Conservation (phyloP, 2,329 filamentous ascomycete genomes). For the Pseudogymnoascus sp. region DNA sequence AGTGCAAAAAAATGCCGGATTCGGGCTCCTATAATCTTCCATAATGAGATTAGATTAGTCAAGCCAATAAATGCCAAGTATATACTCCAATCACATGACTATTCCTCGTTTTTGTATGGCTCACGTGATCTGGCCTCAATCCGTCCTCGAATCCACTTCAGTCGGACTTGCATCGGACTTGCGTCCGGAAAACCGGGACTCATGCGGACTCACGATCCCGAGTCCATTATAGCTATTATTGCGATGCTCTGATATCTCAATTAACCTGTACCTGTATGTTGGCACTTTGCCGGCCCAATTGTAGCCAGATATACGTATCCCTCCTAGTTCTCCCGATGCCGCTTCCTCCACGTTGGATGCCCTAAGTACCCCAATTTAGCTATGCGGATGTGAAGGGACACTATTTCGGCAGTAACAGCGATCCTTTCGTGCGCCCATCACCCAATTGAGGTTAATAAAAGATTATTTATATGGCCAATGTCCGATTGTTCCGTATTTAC, state of each 20-base stretch:
- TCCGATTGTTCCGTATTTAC: not conserved
- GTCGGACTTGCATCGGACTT: conserved; percentile 3
- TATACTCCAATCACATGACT: not conserved
- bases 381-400: not conserved
- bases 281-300: not conserved
- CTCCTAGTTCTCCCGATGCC: conserved; percentile 7
- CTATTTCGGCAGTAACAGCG: conserved; percentile 3
- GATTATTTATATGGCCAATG: not conserved
- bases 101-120: not conserved
- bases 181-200: conserved; percentile 3
- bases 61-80: not conserved
- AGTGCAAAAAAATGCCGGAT: not conserved
- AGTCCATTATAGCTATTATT: not conserved
- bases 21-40: not conserved
- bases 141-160: conserved; percentile 6
- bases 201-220: conserved; percentile 2
- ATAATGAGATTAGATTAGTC: not conserved
- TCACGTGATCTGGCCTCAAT: not conserved
- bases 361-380: conserved; percentile 8
- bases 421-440: conserved; percentile 1
- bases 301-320: conserved; percentile 5
- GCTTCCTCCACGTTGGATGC: conserved; percentile 3
- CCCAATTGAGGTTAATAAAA: conserved; percentile 3
- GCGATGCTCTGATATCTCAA: not conserved
- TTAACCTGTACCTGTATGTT: not conserved